These are phyloP conservation scores for Flammula alnicola DNA, from an alignment of 1,284 basidiomycete species.

Conservation along the genomic window DNA sequence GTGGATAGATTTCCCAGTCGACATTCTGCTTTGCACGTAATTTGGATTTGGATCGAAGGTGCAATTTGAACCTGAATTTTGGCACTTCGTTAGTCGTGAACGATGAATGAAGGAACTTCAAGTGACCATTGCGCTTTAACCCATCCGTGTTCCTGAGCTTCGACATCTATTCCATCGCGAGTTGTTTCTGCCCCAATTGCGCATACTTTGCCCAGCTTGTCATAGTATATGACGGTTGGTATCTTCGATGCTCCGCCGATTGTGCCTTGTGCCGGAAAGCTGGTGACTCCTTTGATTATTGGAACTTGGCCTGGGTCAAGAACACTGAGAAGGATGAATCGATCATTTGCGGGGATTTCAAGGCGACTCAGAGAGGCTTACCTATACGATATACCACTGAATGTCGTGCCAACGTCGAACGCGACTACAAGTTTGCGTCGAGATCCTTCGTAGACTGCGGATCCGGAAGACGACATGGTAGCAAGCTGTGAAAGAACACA, in stretches of 20 bases:
- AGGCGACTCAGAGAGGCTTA: neutral
- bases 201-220: conserved; percentile 24
- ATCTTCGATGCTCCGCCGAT: conserved; percentile 5
- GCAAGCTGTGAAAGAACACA: no score
- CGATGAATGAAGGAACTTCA: neutral
- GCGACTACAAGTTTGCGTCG: neutral
- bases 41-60: conserved; percentile 30
- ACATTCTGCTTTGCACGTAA: conserved; percentile 2
- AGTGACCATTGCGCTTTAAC: conserved; percentile 34
- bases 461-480: no score
- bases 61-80: conserved; percentile 38
- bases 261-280: neutral
- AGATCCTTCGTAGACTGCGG: neutral
- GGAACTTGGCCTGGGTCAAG: conserved; percentile 2
- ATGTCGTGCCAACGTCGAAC: conserved; percentile 3
- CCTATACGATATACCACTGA: conserved; percentile 6
- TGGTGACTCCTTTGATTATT: neutral
- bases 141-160: conserved; percentile 33
- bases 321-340: neutral
- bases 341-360: neutral
- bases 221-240: conserved; percentile 11
- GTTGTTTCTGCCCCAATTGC: conserved; percentile 35
- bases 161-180: conserved; percentile 26
- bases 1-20: conserved; percentile 35
- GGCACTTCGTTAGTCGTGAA: neutral